Evolutionary conservation across 345 rosid species (phyloP), one percentile per base, ranked within the genome.

Genomic region (Trapa bicornis): DNA sequence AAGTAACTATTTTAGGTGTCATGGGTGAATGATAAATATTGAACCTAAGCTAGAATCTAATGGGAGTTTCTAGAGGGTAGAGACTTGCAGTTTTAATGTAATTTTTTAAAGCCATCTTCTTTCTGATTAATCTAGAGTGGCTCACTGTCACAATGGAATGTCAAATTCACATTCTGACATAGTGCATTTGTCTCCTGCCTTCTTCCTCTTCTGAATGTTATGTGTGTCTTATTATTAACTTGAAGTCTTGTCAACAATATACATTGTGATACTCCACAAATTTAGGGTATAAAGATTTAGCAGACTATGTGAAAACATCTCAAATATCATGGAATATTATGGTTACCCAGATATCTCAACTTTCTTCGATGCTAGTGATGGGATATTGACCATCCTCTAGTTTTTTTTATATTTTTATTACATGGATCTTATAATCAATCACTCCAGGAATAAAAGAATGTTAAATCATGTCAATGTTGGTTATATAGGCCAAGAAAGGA

Each of bases 401-500:
- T 52, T 17, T 2, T 52, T 16, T 42, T 8, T 52, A 3, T 52
- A 29, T 15, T 52, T 52, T 22, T 22, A 54, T n/a, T 3, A 22
- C 33, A 67, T 53, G 43, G 13, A 2, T 45, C 45, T 48, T 67
- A 22, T 6, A 45, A 11, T 33, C 13, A 45, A 11, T 33, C 13
- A 47, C 3, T 52, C 53, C 67, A 42, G 35, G 42, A 12, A 65
- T 65, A n/a, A 41, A 41, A 47, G 37, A 32, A 22, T 15, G 15
- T 3, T 64, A 32, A 41, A 41, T 65, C 53, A 41, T 42, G 6
- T 16, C 15, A n/a, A 37, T 37, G n/a, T 65, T 65, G 53, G n/a
- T 42, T 2, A 42, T 47, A 42, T 54, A 80, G 85, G 80, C 72
- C 86, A 68, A 82, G 84, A 72, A 79, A 72, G 74, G 79, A 75